Evolutionary conservation across 2,329 filamentous ascomycete species (phyloP).

Genomic region (Penicillium sp.): DNA sequence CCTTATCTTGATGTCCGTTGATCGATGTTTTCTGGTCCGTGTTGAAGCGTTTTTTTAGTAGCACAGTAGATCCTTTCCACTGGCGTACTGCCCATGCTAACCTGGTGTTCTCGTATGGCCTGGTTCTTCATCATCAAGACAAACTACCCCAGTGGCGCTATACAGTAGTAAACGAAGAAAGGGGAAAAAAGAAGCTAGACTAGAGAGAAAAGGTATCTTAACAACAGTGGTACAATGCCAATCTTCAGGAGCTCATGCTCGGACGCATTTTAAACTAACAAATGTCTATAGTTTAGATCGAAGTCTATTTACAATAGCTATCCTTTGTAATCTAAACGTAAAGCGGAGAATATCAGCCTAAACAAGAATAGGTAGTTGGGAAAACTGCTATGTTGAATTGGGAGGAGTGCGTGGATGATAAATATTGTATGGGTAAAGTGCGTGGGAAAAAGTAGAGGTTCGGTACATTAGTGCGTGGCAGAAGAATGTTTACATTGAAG

Average conservation of each 20-base stretch:
- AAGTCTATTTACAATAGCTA: background rate
- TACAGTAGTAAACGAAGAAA: background rate
- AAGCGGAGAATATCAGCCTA: background rate
- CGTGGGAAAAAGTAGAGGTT: background rate
- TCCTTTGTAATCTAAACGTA: background rate
- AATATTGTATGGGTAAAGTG: too few relatives aligned
- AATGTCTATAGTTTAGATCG: background rate
- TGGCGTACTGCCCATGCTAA: background rate
- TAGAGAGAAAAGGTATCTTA: background rate
- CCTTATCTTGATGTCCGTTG: constrained; percentile 6
- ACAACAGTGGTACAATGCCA: background rate
- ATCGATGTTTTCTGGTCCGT: background rate
- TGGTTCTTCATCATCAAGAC: background rate
- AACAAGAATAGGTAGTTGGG: background rate
- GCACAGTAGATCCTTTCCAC: background rate
- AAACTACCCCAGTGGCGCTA: too few relatives aligned
- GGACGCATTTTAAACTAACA: background rate
- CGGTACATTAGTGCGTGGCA: background rate
- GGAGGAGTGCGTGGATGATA: background rate
- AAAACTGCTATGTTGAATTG: background rate
- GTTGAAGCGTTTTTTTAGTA: background rate
- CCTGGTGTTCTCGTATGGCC: background rate
- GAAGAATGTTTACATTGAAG: background rate
- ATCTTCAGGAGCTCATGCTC: background rate
- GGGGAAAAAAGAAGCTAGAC: background rate